phyloP scores from a whole-genome alignment of 2,329 filamentous ascomycete species.

The Fusarium sambucinum region DNA sequence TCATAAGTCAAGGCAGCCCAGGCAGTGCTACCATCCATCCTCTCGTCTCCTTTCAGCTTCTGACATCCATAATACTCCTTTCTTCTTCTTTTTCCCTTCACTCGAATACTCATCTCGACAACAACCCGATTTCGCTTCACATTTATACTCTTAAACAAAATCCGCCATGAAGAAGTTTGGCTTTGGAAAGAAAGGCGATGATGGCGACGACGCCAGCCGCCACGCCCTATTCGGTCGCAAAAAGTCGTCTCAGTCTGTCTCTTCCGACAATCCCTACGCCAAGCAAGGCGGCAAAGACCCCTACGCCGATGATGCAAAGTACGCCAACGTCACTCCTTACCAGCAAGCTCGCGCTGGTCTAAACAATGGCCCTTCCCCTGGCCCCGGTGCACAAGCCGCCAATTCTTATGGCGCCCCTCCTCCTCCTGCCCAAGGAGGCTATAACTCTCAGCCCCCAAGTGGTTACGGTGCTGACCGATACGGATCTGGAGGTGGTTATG shows the following conservation, averaged over 20 bases:
- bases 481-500: constrained; percentile 63
- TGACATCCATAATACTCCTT: constrained; percentile 11
- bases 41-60: constrained; percentile 35
- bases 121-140: constrained; percentile 1
- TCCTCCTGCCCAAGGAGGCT: constrained; percentile 35
- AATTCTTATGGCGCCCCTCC: constrained; percentile 43
- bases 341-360: constrained; percentile 58
- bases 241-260: constrained; percentile 61
- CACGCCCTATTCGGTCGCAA: constrained; percentile 67
- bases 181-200: constrained; percentile 67
- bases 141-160: neutral
- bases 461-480: constrained; percentile 68
- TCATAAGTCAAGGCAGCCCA: constrained; percentile 39
- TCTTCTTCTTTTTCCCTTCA: neutral
- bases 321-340: constrained; percentile 60
- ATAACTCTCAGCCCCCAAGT: constrained; percentile 44
- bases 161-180: constrained; percentile 70
- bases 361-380: constrained; percentile 52
- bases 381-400: constrained; percentile 46
- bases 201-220: constrained; percentile 62
- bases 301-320: constrained; percentile 63
- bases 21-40: constrained; percentile 17
- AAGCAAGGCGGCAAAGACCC: constrained; percentile 64
- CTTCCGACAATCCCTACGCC: constrained; percentile 69
- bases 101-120: constrained; percentile 3